These are phyloP conservation scores for Calophaca sinica DNA, from an alignment of 306 rosid genomes.

Conservation along the genomic window DNA sequence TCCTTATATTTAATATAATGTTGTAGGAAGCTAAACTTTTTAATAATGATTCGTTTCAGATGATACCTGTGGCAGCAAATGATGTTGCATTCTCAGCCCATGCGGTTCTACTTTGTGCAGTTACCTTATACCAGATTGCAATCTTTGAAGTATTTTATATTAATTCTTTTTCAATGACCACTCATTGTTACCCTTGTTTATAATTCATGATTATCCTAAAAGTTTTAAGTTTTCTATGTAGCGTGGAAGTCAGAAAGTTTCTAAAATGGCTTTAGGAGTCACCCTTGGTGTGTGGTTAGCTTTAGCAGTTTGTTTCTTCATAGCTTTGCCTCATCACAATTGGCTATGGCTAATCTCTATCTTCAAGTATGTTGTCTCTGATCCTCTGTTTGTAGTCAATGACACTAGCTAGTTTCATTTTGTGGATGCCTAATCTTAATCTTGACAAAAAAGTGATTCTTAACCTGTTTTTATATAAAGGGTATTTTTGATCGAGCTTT, in stretches of 20 bases:
- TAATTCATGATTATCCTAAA: slow-evolving; percentile 7
- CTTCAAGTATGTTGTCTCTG: slow-evolving; percentile 40
- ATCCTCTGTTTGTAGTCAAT: neutral
- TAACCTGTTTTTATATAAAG: no score
- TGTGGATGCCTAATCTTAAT: neutral
- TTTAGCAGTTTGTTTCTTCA: slow-evolving; percentile 65
- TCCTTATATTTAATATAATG: no score
- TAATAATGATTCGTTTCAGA: slow-evolving; percentile 48
- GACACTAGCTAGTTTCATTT: neutral
- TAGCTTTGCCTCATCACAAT: slow-evolving; percentile 61
- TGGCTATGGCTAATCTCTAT: slow-evolving; percentile 69
- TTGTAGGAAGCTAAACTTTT: no score
- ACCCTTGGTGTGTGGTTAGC: slow-evolving; percentile 52
- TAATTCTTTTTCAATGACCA: neutral
- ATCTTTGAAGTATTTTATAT: slow-evolving; percentile 63
- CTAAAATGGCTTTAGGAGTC: slow-evolving; percentile 55
- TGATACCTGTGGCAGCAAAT: slow-evolving; percentile 92
- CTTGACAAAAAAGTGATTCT: no score
- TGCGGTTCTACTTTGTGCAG: slow-evolving; percentile 65
- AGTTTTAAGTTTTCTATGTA: slow-evolving; percentile 32
- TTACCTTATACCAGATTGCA: slow-evolving; percentile 67
- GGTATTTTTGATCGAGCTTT: no score
- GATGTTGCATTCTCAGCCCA: slow-evolving; percentile 84
- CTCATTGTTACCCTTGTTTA: slow-evolving; percentile 13
- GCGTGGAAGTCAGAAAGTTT: slow-evolving; percentile 78